Base-by-base conservation (phyloP, 1,284 basidiomycete genomes). In the Cryptococcus neoformans region DNA sequence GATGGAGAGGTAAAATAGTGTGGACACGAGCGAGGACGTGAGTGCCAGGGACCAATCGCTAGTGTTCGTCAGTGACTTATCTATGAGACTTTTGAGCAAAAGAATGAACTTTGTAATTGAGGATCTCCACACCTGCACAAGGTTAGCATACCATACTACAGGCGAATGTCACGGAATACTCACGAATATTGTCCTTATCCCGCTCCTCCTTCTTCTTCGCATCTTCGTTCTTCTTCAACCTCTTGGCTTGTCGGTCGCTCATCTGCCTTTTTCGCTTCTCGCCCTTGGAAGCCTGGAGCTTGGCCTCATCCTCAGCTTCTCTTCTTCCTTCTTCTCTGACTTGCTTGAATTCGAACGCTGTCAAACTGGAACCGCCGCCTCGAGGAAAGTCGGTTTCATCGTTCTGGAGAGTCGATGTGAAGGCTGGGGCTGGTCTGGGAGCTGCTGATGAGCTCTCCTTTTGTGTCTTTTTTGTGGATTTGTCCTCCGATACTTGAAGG, bases 311-410 rank as follows among this genome's bases (percentile, higher is more conserved):
- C 66, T 92, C 84, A 0, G 90, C 91, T 73, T 97, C 92, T 69
- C 85, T 85, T 9, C 85, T 80, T 4, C 87, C 95, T 74, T 98
- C 94, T 17, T 87, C 86, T 55, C 88, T 84, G 35, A 91, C 85
- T 59, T 87, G 81, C 73, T 94, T 92, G 62, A 92, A 87, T 77
- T 99, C 94, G n/a, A 92, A 80, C 35, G 92, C 87, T 36, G 94
- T 96, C 64, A 96, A 84, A 41, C 81, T 75, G 4, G 80, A 79
- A 42, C 83, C 83, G n/a, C 83, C 83, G 16, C 95, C 96, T 68
- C 96, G 85, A 48, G 94, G 94, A 76, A 98, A 99, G 78, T 97
- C 92, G 58, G 92, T 84, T 70, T 95, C 91, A 47, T 92, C 88
- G 44, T 81, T 65, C 41, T 83, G 76, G 44, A 87, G 73, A 2